These are phyloP conservation scores for Phialophora chinensis DNA, from an alignment of 2,329 filamentous ascomycete species.

Conservation along the genomic window DNA sequence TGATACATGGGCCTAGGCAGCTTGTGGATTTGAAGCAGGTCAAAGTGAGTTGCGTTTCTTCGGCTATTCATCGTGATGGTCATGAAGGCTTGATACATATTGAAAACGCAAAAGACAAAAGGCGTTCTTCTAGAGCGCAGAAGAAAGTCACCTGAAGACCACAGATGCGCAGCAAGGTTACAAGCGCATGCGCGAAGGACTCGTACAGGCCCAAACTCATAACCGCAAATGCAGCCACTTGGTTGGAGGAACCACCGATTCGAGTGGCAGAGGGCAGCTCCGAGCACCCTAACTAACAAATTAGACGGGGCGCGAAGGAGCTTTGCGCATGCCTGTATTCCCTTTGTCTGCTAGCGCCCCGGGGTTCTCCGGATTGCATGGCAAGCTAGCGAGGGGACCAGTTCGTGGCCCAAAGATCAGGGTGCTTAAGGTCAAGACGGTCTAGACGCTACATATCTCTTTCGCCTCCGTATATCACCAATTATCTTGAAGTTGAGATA, in stretches of 20 bases:
- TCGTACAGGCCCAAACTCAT: background rate
- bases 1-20: background rate
- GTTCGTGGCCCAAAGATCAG: background rate
- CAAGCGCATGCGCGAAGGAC: conserved; percentile 7
- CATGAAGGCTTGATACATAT: background rate
- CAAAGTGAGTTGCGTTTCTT: background rate
- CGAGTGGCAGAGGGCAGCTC: conserved; percentile 2
- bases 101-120: background rate
- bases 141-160: conserved; percentile 4
- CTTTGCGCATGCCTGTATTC: background rate
- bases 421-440: background rate
- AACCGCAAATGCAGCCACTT: conserved; percentile 18
- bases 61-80: background rate
- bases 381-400: background rate
- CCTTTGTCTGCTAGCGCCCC: background rate
- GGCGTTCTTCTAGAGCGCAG: conserved; percentile 4
- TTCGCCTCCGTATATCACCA: conserved; percentile 2
- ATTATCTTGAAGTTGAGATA: conserved; percentile 4
- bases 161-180: conserved; percentile 2
- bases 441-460: conserved; percentile 1
- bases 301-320: conserved; percentile 6
- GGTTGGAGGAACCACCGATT: conserved; percentile 8
- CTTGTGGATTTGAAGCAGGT: background rate
- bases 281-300: conserved; percentile 14
- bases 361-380: conserved; percentile 8